Base-by-base conservation (phyloP, 1,284 basidiomycete genomes). In the Microbotryum violaceum region DNA sequence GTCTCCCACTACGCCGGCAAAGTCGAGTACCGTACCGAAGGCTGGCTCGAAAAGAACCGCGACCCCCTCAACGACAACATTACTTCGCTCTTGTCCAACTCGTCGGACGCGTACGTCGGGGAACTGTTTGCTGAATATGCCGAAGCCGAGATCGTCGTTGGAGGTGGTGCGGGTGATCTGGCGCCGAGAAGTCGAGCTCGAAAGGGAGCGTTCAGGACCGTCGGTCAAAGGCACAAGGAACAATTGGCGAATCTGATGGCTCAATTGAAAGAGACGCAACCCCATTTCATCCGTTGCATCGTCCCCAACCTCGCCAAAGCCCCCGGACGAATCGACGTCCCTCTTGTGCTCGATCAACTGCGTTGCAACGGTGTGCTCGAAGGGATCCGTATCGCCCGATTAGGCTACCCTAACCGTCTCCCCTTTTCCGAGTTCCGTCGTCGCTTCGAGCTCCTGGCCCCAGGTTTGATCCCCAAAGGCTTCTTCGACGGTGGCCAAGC, bases 21-120 rank as follows among this genome's bases (percentile, higher is more conserved):
- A 64, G 96, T 99, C 72, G 93, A 97, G 73, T 99, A 99, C 72
- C 83, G 87, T 51, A 97, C 94, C 1, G 87, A 92, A 47, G 89
- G 91, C 10, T 99, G 96, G 96, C 80, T 99, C 65, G 92, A 96
- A 79, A 98, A 98, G 85, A 99, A 99, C 82, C 97, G 97, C 78
- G 96, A 99, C 73, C 96, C 96, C 0, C 79, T 99, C 66, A 97
- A 98, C 75, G 93, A 97, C 74, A 94, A 97, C 73, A 82, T 98
- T 48, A 91, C 91, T 0, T 85, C 91, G 20, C 86, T 98, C 47
- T 81, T 98, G 27, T 85, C 91, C 1, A 81, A 83, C 18, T 96
- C 94, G 2, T 82, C 84, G 2, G 87, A 97, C 70, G 82, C 83
- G 44, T 91, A 90, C 71, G 83, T 98, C 46, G 84, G 88, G 0